phyloP scores from a whole-genome alignment of 2,329 filamentous ascomycete genomes.

The Paradendryphiella salina region DNA sequence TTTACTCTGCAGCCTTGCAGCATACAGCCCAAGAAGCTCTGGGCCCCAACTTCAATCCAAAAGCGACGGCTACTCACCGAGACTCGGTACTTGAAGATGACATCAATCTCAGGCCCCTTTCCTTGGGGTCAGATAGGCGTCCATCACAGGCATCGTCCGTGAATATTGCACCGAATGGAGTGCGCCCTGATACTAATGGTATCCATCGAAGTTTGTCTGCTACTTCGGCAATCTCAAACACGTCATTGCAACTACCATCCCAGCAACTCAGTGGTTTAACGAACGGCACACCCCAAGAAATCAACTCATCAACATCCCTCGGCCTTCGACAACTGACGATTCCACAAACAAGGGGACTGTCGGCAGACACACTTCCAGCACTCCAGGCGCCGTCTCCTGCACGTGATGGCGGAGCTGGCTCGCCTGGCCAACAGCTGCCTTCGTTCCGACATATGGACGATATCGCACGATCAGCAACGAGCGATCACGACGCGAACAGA shows the following conservation, averaged over 20 bases:
- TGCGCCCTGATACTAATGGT: constrained; percentile 9
- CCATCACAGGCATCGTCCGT: constrained; percentile 15
- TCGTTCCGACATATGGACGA: constrained; percentile 42
- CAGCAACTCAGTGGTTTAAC: constrained; percentile 25
- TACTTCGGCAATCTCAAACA: constrained; percentile 13
- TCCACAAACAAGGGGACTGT: constrained; percentile 32
- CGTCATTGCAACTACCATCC: constrained; percentile 13
- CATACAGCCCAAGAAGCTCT: constrained; percentile 27
- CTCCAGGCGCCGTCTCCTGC: constrained; percentile 42
- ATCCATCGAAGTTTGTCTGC: constrained; percentile 5
- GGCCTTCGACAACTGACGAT: constrained; percentile 41
- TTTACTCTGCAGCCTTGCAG: constrained; percentile 17
- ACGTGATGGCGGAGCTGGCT: constrained; percentile 30
- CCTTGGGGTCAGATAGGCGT: constrained; percentile 16
- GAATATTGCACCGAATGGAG: constrained; percentile 8
- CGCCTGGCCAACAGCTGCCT: constrained; percentile 41
- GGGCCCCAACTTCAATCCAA: constrained; percentile 10
- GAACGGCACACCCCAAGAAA: constrained; percentile 27
- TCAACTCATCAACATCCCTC: constrained; percentile 34
- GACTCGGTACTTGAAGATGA: constrained; percentile 26
- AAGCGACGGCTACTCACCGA: constrained; percentile 19
- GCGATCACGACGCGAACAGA: constrained; percentile 34
- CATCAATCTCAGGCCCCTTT: constrained; percentile 5
- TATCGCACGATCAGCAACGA: constrained; percentile 41
- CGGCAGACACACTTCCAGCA: constrained; percentile 41